These are phyloP conservation scores for Apiospora aurea DNA, from an alignment of 2,329 filamentous ascomycete species.

Conservation along the genomic window DNA sequence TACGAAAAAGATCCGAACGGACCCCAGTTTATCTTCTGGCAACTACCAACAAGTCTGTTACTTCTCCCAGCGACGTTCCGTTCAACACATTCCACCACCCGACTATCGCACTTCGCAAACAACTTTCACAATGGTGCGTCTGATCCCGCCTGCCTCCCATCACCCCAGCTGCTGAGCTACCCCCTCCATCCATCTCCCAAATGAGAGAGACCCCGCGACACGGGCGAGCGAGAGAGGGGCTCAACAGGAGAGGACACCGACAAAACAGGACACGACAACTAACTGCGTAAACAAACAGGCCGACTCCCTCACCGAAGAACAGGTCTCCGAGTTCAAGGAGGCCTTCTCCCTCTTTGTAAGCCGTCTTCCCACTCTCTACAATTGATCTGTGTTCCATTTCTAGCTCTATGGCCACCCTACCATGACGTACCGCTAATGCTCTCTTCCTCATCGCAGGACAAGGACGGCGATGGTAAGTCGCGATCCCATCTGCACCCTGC, in stretches of 20 bases:
- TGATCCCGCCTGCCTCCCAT: not conserved
- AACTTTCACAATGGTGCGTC: constrained; percentile 27
- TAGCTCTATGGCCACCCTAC: not conserved
- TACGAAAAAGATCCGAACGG: constrained; percentile 20
- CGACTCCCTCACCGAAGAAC: constrained; percentile 98
- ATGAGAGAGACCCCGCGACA: constrained; percentile 22
- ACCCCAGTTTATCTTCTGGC: constrained; percentile 21
- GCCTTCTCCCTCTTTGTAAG: constrained; percentile 99
- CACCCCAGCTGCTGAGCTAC: not conserved
- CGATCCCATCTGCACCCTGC: constrained; percentile 20
- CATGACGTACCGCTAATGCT: constrained; percentile 36
- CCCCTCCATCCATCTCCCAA: not conserved
- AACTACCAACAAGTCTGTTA: constrained; percentile 21
- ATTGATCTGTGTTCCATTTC: constrained; percentile 3
- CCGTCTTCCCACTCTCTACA: constrained; percentile 31
- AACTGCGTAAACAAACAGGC: constrained; percentile 63
- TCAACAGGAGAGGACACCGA: constrained; percentile 8
- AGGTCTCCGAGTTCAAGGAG: constrained; percentile 99
- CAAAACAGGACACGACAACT: constrained; percentile 23
- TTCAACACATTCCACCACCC: constrained; percentile 9
- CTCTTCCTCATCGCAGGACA: constrained; percentile 66
- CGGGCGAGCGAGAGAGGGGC: not conserved
- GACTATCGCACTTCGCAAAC: constrained; percentile 18
- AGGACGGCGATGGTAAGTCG: constrained; percentile 85
- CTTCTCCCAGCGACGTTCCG: constrained; percentile 6